Conservation (phyloP, 139 green algal genomes). For the Chlorella vulgaris region DNA sequence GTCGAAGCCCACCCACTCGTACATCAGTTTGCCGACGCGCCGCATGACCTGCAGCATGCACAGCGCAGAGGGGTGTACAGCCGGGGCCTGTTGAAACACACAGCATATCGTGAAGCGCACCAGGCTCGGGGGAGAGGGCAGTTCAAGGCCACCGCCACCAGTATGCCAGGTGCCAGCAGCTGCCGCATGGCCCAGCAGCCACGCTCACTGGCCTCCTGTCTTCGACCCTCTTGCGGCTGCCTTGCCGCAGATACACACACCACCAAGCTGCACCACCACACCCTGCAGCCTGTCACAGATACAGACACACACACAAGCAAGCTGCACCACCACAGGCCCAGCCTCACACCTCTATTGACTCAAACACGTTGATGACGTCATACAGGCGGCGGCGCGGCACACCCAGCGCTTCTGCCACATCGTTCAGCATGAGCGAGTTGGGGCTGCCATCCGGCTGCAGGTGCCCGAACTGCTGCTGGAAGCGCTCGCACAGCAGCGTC, state of each 20-base stretch:
- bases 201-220: too few relatives aligned
- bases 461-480: conserved; percentile 52
- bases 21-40: conserved; percentile 58
- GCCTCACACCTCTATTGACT: conserved; percentile 66
- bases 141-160: too few relatives aligned
- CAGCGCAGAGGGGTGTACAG: neutral
- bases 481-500: conserved; percentile 59
- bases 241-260: neutral
- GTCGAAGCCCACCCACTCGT: conserved; percentile 54
- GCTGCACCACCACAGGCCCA: neutral
- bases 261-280: too few relatives aligned
- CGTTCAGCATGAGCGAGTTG: conserved; percentile 52
- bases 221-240: too few relatives aligned
- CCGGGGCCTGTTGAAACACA: too few relatives aligned
- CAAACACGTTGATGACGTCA: conserved; percentile 88
- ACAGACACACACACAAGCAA: too few relatives aligned
- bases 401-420: conserved; percentile 52
- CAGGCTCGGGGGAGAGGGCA: too few relatives aligned
- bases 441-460: conserved; percentile 32
- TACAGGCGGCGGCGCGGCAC: conserved; percentile 82
- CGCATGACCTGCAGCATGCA: conserved; percentile 37
- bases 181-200: too few relatives aligned
- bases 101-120: too few relatives aligned
- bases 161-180: too few relatives aligned
- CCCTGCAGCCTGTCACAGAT: too few relatives aligned